Evolutionary conservation across 306 rosid species (phyloP).

Genomic region (Ormosia semicastrata): DNA sequence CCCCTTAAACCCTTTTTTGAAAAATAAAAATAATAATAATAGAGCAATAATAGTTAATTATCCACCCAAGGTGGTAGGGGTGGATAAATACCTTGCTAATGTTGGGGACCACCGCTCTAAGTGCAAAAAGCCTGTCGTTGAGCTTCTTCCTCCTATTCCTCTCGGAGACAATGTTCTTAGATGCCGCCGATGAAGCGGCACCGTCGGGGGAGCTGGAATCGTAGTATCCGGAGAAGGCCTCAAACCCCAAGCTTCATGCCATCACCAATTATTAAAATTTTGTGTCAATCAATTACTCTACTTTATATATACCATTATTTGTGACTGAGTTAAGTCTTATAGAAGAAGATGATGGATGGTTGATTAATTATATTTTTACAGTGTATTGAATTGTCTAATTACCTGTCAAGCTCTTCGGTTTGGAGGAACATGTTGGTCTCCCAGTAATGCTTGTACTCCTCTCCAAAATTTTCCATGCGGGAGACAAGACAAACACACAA

Average conservation of each 20-base stretch:
- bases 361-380: neutral
- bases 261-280: neutral
- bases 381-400: neutral
- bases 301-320: too few species aligned
- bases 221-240: conserved; percentile 56
- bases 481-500: too few species aligned
- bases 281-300: neutral
- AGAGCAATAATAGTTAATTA: neutral
- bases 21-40: neutral
- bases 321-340: neutral
- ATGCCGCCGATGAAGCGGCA: conserved; percentile 56
- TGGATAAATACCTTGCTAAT: conserved; percentile 60
- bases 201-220: conserved; percentile 92
- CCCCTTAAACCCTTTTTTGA: neutral
- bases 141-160: conserved; percentile 84
- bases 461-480: conserved; percentile 53
- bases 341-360: neutral
- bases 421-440: conserved; percentile 53
- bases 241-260: conserved; percentile 58
- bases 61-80: neutral
- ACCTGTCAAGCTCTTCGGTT: conserved; percentile 65
- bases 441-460: conserved; percentile 50
- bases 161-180: conserved; percentile 79
- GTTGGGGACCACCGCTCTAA: conserved; percentile 83
- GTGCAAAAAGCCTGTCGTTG: conserved; percentile 72